These are phyloP conservation scores for Penicillium arizonense DNA, from an alignment of 495 filamentous ascomycete genomes.

Conservation along the genomic window DNA sequence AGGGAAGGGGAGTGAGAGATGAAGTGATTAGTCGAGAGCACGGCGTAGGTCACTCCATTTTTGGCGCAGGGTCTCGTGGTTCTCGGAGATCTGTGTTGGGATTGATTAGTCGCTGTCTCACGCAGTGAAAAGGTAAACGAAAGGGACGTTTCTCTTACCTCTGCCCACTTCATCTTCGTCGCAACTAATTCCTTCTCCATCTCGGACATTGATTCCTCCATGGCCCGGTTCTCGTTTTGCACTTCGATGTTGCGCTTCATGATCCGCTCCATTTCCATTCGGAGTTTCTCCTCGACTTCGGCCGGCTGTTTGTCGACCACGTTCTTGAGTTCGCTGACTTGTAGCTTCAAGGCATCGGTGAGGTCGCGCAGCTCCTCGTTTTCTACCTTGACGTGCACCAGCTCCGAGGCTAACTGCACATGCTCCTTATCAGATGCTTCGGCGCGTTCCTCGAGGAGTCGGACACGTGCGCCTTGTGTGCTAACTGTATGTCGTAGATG, in stretches of 20 bases:
- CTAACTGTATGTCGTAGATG: conserved; percentile 61
- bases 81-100: conserved; percentile 45
- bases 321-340: conserved; percentile 76
- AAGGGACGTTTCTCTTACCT: conserved; percentile 54
- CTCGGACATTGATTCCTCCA: conserved; percentile 89
- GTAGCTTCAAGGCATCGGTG: conserved; percentile 79
- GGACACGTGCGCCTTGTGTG: conserved; percentile 66
- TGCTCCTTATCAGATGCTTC: conserved; percentile 92
- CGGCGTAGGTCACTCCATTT: conserved; percentile 82
- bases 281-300: conserved; percentile 81
- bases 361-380: conserved; percentile 85
- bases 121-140: too few relatives aligned
- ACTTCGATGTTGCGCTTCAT: conserved; percentile 92
- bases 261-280: conserved; percentile 84
- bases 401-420: conserved; percentile 83
- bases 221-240: conserved; percentile 83
- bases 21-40: conserved; percentile 48
- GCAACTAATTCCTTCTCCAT: conserved; percentile 93
- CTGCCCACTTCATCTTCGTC: conserved; percentile 92
- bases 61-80: conserved; percentile 72
- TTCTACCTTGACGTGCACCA: conserved; percentile 88
- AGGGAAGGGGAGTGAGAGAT: not conserved
- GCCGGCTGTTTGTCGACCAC: conserved; percentile 86
- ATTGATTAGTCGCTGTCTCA: conserved; percentile 8
- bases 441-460: conserved; percentile 79